These are phyloP conservation scores for Coffea eugenioides DNA, from an alignment of 257 asterid species.

Conservation along the genomic window DNA sequence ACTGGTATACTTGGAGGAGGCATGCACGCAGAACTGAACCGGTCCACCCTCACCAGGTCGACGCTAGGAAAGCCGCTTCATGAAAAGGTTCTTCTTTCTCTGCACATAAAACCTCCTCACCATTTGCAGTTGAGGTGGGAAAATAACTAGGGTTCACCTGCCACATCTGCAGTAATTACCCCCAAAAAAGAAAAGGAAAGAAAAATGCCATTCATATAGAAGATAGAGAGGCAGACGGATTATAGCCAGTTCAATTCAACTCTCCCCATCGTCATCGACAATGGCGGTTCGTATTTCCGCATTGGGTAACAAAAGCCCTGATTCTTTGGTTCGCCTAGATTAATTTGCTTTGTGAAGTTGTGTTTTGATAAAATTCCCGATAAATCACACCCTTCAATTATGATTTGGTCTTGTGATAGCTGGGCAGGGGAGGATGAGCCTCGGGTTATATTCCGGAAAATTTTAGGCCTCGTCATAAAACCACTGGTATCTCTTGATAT, in stretches of 20 bases:
- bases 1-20: too few relatives aligned
- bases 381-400: background rate
- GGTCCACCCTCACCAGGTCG: too few relatives aligned
- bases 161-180: background rate
- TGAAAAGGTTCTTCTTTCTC: too few relatives aligned
- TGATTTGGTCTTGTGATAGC: conserved; percentile 34
- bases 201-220: conserved; percentile 82
- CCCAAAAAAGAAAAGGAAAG: background rate
- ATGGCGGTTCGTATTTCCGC: conserved; percentile 93
- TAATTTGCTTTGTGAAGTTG: background rate
- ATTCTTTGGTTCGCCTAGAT: conserved; percentile 20
- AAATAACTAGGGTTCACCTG: too few relatives aligned
- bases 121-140: too few relatives aligned
- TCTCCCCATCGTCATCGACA: conserved; percentile 94
- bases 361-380: background rate
- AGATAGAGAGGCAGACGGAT: conserved; percentile 71
- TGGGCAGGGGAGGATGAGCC: conserved; percentile 98
- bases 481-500: conserved; percentile 49
- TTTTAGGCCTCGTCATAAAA: conserved; percentile 97
- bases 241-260: conserved; percentile 59
- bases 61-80: too few relatives aligned
- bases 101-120: too few relatives aligned
- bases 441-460: conserved; percentile 87
- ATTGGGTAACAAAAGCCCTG: conserved; percentile 55
- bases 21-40: too few relatives aligned